phyloP scores from a whole-genome alignment of 352 stramenopile species.

The Elongisporangium anandrum region DNA sequence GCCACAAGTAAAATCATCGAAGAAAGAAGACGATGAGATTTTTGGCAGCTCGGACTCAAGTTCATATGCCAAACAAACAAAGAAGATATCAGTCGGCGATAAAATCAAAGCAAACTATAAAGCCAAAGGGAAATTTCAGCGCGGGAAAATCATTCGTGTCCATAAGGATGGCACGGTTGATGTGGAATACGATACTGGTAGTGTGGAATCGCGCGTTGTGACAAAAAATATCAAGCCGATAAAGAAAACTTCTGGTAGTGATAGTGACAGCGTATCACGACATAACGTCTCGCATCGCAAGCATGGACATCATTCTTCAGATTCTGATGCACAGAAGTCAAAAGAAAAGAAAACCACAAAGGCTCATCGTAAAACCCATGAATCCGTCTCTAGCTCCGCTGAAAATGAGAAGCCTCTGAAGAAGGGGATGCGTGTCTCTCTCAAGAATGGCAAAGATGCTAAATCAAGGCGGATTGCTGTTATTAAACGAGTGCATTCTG shows the following conservation, averaged over 20 bases:
- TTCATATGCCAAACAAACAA: not conserved
- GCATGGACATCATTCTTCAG: conserved; percentile 7
- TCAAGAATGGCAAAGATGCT: conserved; percentile 20
- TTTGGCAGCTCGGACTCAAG: conserved; percentile 24
- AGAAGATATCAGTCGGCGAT: conserved; percentile 13
- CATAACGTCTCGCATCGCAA: not conserved
- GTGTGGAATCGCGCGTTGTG: conserved; percentile 17
- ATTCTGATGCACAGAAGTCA: conserved; percentile 4
- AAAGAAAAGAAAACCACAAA: conserved; percentile 10
- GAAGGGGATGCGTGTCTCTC: conserved; percentile 33
- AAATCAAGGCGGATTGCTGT: conserved; percentile 24
- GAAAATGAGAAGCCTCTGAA: conserved; percentile 10
- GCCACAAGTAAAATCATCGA: conserved; percentile 9
- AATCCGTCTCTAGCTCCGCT: not conserved
- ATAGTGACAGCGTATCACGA: conserved; percentile 4
- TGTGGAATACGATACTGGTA: conserved; percentile 29
- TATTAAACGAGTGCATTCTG: conserved; percentile 32
- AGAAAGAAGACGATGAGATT: conserved; percentile 15
- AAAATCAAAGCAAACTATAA: conserved; percentile 33
- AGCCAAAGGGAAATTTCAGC: conserved; percentile 27
- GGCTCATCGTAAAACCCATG: not conserved
- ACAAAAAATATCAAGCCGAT: conserved; percentile 12
- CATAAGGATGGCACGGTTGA: conserved; percentile 24
- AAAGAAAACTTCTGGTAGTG: conserved; percentile 5
- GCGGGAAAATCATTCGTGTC: conserved; percentile 18